Evolutionary conservation across 768 basidiomycete genomes (phyloP), one percentile per base, ranked within the genome.

Genomic region (Neoboletus subvelutipes): DNA sequence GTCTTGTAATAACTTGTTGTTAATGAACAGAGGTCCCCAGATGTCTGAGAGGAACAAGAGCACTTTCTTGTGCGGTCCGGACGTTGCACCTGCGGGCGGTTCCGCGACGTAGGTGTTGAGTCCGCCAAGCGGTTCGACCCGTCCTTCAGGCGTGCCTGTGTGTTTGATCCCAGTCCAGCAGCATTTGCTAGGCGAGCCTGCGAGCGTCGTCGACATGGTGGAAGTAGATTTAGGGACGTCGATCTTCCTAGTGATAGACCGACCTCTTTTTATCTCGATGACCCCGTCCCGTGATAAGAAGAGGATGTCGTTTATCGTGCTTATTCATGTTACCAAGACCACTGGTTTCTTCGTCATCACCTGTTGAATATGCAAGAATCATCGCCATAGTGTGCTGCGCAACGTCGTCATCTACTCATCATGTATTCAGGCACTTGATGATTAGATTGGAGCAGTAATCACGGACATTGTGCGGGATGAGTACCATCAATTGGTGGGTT

Each of bases 1-100:
- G 64, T 87, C 85, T 63, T 84, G 82, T 5, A 87, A 50, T 4
- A 86, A 67, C 65, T 84, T 69, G 43, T 81, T 80, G 64, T 86
- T 86, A 50, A 80, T 36, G 60, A 69, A 82, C 31, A 83, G 72
- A 0, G 84, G 77, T 0, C 84, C 81, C 57, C 17, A 39, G 37
- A 39, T 6, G 7, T 18, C 15, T 17, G 18, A 13, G 18, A 39
- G 75, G 73, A 78, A 86, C 18, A 87, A 58, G 8, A 86, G 67
- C 29, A 87, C 75, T 41, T 77, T 80, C 53, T 69, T 68, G 57
- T 76, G 76, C 5, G 48, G 1, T 18, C 61, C 58, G 13, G 52
- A 56, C 39, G 18, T 55, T 54, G 31, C 41, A 36, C 45, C 36
- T 0, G 64, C 49, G 8, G 74, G 68, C 0, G 82, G 81, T 52